phyloP scores from a whole-genome alignment of 441 rosid species.

The Pelargonium citronellum region DNA sequence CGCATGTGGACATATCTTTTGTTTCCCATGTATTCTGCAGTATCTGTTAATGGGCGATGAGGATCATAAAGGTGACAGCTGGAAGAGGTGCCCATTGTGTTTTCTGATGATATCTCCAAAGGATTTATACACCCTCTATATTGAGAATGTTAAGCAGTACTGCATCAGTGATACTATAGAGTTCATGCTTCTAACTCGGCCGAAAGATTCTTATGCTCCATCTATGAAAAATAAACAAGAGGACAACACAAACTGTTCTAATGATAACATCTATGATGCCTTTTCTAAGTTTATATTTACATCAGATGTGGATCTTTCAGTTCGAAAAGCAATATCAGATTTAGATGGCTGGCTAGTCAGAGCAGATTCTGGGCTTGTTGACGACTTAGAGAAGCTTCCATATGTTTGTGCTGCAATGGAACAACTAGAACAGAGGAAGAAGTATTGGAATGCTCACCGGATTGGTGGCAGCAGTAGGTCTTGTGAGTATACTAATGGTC shows the following conservation, averaged over 20 bases:
- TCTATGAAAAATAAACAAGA: conserved; percentile 37
- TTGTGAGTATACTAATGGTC: conserved; percentile 22
- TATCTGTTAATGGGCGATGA: conserved; percentile 74
- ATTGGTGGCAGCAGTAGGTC: conserved; percentile 26
- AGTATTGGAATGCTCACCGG: conserved; percentile 68
- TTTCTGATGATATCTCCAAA: conserved; percentile 77
- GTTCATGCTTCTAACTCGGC: conserved; percentile 74
- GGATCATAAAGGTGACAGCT: conserved; percentile 55
- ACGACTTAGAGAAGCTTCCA: conserved; percentile 82
- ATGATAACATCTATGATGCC: conserved; percentile 40
- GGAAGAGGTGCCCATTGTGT: conserved; percentile 89
- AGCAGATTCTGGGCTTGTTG: conserved; percentile 87
- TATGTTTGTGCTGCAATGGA: conserved; percentile 88
- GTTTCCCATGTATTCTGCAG: conserved; percentile 83
- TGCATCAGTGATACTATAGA: conserved; percentile 58
- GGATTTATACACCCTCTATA: conserved; percentile 65
- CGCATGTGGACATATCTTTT: conserved; percentile 89
- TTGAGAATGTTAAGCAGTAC: conserved; percentile 68
- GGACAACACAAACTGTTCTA: conserved; percentile 20
- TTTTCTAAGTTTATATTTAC: conserved; percentile 77
- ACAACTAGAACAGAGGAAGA: conserved; percentile 65
- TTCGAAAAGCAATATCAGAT: conserved; percentile 80
- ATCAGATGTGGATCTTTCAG: conserved; percentile 73
- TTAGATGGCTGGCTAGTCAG: conserved; percentile 78
- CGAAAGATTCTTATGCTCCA: conserved; percentile 60